Evolutionary conservation across 2,329 filamentous ascomycete genomes (phyloP), one percentile per base, ranked within the genome.

Genomic region (Daldinia sp.): DNA sequence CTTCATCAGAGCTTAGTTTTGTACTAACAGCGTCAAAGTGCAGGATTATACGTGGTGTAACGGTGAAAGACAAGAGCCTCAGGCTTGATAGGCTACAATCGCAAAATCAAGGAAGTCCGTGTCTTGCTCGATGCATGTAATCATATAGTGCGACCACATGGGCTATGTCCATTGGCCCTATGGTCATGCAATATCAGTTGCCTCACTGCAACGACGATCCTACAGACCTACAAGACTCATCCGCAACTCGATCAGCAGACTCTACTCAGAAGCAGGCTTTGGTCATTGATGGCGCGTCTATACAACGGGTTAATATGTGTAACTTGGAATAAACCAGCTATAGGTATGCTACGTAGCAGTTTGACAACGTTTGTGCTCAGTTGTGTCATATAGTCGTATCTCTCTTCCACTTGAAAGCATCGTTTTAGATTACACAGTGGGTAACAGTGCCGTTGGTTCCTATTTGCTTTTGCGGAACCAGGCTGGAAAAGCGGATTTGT

Each of bases 91-190:
- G 33, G 26, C 46, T 20, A n/a, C 20, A 4, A 41, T 41, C 23
- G 12, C 33, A 41, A 13, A 53, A 28, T 41, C n/a, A 33, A 48
- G 37, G 26, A 59, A 61, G 20, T 26, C 39, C 28, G 9, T 15
- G 55, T 46, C 20, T 39, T n/a, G 35, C 37, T 18, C 39, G 5
- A 62, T 56, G 62, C 62, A 63, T 59, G 62, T 61, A 59, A 63
- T 63, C 59, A 60, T 57, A 30, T 66, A 60, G 55, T 12, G 37
- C 30, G 20, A 69, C 63, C 59, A 63, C 63, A 61, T 61, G 60
- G 55, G 67, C 26, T 18, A 55, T 44, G 41, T 41, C 51, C 50
- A 69, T 69, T 69, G 67, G 67, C 46, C 20, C 53, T 18, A 15
- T 6, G 13, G 37, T 41, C 28, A 48, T 58, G 42, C 53, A 56